Percentiles rank a stretch among this genome's conserved stretches.
These are phyloP conservation scores for Elongisporangium senticosum DNA, from an alignment of 352 stramenopile genomes.

Conservation along the genomic window DNA sequence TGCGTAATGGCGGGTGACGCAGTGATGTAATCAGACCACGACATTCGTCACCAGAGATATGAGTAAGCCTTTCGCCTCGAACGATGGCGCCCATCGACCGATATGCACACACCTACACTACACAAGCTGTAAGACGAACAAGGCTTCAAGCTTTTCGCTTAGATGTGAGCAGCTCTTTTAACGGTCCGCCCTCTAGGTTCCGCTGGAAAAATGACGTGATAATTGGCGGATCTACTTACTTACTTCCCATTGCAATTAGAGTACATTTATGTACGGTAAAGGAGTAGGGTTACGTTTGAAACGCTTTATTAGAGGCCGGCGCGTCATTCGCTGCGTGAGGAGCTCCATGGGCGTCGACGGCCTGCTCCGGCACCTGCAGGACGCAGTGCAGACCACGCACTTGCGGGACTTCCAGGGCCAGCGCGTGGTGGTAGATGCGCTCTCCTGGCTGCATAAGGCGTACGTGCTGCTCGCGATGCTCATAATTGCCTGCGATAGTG, in stretches of 20 bases:
- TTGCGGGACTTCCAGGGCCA: slow-evolving; percentile 44
- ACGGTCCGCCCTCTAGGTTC: not conserved
- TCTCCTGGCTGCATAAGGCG: slow-evolving; percentile 82
- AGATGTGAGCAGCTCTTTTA: not conserved
- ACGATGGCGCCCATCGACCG: no score
- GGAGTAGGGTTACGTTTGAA: not conserved
- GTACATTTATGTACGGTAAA: slow-evolving; percentile 14
- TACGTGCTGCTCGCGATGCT: slow-evolving; percentile 18
- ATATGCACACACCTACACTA: not conserved
- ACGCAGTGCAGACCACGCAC: slow-evolving; percentile 46
- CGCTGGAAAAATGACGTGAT: not conserved
- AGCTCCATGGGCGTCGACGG: slow-evolving; percentile 57
- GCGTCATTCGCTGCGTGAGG: not conserved
- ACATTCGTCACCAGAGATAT: not conserved
- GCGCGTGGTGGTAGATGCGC: slow-evolving; percentile 60
- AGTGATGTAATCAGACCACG: not conserved
- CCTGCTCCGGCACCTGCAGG: slow-evolving; percentile 53
- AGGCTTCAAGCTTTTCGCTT: not conserved
- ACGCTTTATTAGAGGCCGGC: not conserved
- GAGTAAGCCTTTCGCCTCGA: not conserved
- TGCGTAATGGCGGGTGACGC: not conserved
- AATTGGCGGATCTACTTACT: not conserved
- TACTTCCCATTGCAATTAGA: not conserved
- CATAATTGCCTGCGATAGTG: no score
- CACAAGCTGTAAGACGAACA: not conserved